These are phyloP conservation scores for Aspergillus sp. DNA, from an alignment of 2,329 filamentous ascomycete species.

Conservation along the genomic window DNA sequence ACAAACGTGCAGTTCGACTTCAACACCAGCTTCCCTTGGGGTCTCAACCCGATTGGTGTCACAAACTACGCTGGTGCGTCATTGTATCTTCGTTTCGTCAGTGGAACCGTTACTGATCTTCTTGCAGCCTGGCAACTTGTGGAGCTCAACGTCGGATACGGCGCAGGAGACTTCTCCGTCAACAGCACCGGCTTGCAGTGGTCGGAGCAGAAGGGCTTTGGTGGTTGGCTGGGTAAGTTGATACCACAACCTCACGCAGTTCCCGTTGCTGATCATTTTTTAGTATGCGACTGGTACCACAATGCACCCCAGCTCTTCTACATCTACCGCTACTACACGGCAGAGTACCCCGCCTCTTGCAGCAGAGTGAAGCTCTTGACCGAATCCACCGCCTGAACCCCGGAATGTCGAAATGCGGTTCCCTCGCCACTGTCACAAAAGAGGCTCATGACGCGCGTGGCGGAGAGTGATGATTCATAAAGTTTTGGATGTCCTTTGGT, in stretches of 20 bases:
- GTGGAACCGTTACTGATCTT: not conserved
- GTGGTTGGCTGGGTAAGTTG: constrained; percentile 46
- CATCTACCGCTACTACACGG: constrained; percentile 29
- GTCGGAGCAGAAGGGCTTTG: constrained; percentile 37
- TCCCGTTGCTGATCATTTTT: constrained; percentile 7
- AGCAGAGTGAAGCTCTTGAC: constrained; percentile 36
- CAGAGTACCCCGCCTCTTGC: constrained; percentile 38
- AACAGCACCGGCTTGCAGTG: constrained; percentile 33
- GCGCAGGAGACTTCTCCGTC: constrained; percentile 37
- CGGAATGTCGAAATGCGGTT: not conserved
- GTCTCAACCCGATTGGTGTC: constrained; percentile 29
- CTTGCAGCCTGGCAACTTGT: constrained; percentile 42
- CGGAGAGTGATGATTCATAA: constrained; percentile 23
- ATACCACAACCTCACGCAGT: not conserved
- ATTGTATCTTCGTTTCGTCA: not conserved
- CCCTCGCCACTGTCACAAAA: constrained; percentile 2
- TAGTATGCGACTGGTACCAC: constrained; percentile 49
- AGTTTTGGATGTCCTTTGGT: constrained; percentile 3
- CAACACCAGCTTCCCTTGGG: constrained; percentile 37
- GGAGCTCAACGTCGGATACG: constrained; percentile 40
- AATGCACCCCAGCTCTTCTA: constrained; percentile 47
- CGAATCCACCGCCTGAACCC: constrained; percentile 30
- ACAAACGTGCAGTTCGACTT: constrained; percentile 37
- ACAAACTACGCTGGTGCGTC: constrained; percentile 43
- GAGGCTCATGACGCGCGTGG: constrained; percentile 24